These are phyloP conservation scores for Capronia coronata DNA, from an alignment of 2,329 filamentous ascomycete species.

Conservation along the genomic window DNA sequence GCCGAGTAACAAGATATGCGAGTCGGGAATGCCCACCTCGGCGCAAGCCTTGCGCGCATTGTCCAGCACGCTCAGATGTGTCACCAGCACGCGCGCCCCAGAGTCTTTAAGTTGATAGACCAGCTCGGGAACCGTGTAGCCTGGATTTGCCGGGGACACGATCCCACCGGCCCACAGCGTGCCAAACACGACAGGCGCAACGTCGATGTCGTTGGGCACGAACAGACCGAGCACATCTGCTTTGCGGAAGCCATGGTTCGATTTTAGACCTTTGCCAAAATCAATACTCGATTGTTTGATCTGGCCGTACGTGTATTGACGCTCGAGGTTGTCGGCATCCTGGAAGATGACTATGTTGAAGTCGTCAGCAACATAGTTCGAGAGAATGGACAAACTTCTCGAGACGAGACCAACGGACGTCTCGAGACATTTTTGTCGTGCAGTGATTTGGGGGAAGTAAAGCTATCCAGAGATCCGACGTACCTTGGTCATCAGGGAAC, in stretches of 20 bases:
- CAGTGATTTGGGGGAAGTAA: no score
- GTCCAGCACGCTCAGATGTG: constrained; percentile 61
- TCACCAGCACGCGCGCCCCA: constrained; percentile 66
- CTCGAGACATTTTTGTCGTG: neutral
- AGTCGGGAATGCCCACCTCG: constrained; percentile 61
- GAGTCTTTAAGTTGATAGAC: constrained; percentile 77
- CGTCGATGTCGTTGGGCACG: constrained; percentile 81
- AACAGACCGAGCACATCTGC: constrained; percentile 78
- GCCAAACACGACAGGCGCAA: constrained; percentile 68
- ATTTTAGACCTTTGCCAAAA: constrained; percentile 75
- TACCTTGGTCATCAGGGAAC: constrained; percentile 69
- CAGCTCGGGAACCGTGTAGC: constrained; percentile 77
- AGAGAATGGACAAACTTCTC: neutral
- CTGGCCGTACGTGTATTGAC: constrained; percentile 62
- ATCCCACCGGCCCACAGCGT: constrained; percentile 76
- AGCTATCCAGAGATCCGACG: constrained; percentile 15
- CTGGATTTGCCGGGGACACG: constrained; percentile 79
- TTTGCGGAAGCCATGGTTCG: constrained; percentile 69
- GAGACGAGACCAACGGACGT: neutral
- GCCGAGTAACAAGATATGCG: constrained; percentile 71
- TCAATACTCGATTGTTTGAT: constrained; percentile 59
- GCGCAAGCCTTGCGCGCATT: constrained; percentile 62
- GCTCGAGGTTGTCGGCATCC: constrained; percentile 61
- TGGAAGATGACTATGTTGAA: constrained; percentile 62
- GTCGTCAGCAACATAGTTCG: neutral